phyloP scores from a whole-genome alignment of 108 stramenopile genomes.

The Nitzschia putrida region DNA sequence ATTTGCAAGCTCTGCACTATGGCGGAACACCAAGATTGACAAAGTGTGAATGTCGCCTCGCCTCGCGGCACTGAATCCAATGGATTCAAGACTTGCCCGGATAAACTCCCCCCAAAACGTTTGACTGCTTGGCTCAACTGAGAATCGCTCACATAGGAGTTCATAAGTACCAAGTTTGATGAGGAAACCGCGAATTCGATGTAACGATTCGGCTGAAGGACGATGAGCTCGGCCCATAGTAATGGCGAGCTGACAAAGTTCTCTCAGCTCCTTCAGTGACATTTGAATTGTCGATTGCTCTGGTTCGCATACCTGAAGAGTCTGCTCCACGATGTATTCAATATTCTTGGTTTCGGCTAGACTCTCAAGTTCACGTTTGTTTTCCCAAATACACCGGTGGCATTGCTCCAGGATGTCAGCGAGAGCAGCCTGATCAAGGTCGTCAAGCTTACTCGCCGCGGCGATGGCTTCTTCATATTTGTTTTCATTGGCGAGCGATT shows the following conservation, averaged over 20 bases:
- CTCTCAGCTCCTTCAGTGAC: slow-evolving; percentile 22
- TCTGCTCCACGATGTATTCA: slow-evolving; percentile 69
- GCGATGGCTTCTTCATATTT: slow-evolving; percentile 27
- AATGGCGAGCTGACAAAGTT: slow-evolving; percentile 34
- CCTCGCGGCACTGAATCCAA: slow-evolving; percentile 50
- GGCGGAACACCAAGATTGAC: slow-evolving; percentile 57
- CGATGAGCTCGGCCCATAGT: slow-evolving; percentile 1
- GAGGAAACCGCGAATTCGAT: slow-evolving; percentile 29
- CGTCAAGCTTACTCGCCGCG: slow-evolving; percentile 26
- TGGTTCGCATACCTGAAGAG: slow-evolving; percentile 10
- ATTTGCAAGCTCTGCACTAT: slow-evolving; percentile 36
- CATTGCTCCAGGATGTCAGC: slow-evolving; percentile 74
- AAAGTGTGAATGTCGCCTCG: slow-evolving; percentile 58
- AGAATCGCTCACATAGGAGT: slow-evolving; percentile 44
- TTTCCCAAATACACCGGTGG: slow-evolving; percentile 86
- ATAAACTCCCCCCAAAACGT: slow-evolving; percentile 53
- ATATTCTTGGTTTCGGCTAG: slow-evolving; percentile 83
- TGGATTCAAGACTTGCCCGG: slow-evolving; percentile 17
- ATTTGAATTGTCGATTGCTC: not conserved
- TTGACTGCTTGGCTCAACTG: slow-evolving; percentile 4
- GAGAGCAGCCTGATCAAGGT: slow-evolving; percentile 22
- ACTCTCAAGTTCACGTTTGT: slow-evolving; percentile 39
- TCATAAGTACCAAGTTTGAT: slow-evolving; percentile 56
- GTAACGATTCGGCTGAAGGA: slow-evolving; percentile 5
- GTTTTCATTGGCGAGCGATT: slow-evolving; percentile 20